These are phyloP conservation scores for Colletotrichum sp. DNA, from an alignment of 2,329 filamentous ascomycete species.

Conservation along the genomic window DNA sequence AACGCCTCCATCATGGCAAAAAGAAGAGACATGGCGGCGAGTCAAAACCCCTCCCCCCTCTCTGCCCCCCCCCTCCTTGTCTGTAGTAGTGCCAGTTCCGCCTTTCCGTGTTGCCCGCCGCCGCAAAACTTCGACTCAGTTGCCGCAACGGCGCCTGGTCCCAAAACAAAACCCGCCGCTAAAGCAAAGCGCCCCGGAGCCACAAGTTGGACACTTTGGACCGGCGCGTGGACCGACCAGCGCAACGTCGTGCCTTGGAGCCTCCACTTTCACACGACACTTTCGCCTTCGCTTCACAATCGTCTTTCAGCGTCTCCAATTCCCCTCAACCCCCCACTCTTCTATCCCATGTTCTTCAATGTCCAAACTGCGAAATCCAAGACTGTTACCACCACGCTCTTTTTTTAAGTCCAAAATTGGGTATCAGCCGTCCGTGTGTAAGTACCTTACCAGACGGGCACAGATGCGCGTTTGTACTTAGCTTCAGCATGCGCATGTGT, in stretches of 20 bases:
- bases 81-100: not conserved
- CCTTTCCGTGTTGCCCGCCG: not conserved
- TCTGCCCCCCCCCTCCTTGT: not conserved
- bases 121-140: not conserved
- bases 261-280: not conserved
- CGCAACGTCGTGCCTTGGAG: constrained; percentile 5
- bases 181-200: not conserved
- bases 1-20: constrained; percentile 2
- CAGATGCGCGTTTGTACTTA: not conserved
- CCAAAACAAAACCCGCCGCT: constrained; percentile 2
- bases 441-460: not conserved
- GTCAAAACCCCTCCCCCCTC: not conserved
- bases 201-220: not conserved
- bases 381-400: not conserved
- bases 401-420: not conserved
- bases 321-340: not conserved
- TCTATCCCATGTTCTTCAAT: not conserved
- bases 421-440: not conserved
- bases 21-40: not conserved
- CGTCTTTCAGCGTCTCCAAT: not conserved
- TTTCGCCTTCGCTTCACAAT: not conserved
- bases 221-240: not conserved
- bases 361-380: not conserved
- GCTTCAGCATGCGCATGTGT: not conserved
- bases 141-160: constrained; percentile 14